Conservation (phyloP, 495 filamentous ascomycete species). For the Penicillium lividum region DNA sequence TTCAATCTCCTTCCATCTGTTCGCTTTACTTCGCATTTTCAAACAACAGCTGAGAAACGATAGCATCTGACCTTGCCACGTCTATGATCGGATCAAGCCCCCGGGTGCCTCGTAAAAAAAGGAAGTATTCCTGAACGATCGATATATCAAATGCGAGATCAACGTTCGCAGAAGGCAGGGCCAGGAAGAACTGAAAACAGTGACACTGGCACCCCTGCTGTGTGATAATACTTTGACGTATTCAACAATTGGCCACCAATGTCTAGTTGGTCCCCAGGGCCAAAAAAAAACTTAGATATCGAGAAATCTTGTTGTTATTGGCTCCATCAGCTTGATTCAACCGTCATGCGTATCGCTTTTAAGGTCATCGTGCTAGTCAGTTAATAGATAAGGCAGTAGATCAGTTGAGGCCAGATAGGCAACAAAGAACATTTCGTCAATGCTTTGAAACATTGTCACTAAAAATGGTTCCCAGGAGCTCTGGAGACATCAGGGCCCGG, state of each 20-base stretch:
- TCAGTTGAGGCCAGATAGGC: not conserved
- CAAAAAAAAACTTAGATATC: not conserved
- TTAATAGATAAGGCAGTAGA: not conserved
- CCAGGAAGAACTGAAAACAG: slow-evolving; percentile 12
- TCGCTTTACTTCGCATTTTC: slow-evolving; percentile 12
- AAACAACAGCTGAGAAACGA: slow-evolving; percentile 18
- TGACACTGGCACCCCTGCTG: slow-evolving; percentile 24
- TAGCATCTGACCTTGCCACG: slow-evolving; percentile 15
- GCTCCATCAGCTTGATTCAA: not conserved
- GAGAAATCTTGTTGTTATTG: not conserved
- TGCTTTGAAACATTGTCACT: slow-evolving; percentile 23
- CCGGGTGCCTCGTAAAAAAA: too few relatives aligned
- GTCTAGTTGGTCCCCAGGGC: not conserved
- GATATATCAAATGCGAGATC: slow-evolving; percentile 10
- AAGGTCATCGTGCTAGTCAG: not conserved
- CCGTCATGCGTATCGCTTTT: not conserved
- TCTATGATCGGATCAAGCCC: not conserved
- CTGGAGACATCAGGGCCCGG: slow-evolving; percentile 5
- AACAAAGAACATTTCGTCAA: slow-evolving; percentile 3
- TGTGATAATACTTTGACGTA: slow-evolving; percentile 16
- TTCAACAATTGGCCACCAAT: slow-evolving; percentile 1
- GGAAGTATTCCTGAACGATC: not conserved
- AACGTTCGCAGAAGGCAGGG: slow-evolving; percentile 7
- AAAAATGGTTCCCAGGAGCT: slow-evolving; percentile 9
- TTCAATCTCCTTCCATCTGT: slow-evolving; percentile 19